phyloP scores from a whole-genome alignment of 768 basidiomycete genomes.

The Fomitopsis serialis region DNA sequence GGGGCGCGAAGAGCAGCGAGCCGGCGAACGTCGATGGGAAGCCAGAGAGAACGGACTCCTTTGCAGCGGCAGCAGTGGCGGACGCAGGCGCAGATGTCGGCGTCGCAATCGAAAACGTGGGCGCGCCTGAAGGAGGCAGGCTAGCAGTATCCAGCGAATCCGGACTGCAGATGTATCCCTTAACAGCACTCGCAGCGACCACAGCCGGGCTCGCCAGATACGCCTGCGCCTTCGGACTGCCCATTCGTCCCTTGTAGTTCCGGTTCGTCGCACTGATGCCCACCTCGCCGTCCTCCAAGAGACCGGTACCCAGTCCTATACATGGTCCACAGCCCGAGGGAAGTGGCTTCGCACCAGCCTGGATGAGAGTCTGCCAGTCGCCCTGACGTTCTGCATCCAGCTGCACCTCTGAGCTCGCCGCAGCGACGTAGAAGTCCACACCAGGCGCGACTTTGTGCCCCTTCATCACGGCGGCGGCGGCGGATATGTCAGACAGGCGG shows the following conservation, averaged over 20 bases:
- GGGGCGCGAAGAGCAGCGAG: slow-evolving; percentile 85
- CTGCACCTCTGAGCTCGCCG: slow-evolving; percentile 90
- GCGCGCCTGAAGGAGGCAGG: slow-evolving; percentile 47
- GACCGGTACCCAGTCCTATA: slow-evolving; percentile 90
- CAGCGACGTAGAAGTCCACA: slow-evolving; percentile 97
- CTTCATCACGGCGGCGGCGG: slow-evolving; percentile 85
- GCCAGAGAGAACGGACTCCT: slow-evolving; percentile 67
- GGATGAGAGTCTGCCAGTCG: slow-evolving; percentile 82
- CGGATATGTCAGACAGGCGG: slow-evolving; percentile 88
- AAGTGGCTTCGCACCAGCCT: slow-evolving; percentile 87
- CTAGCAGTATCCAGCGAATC: slow-evolving; percentile 50
- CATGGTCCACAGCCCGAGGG: slow-evolving; percentile 98
- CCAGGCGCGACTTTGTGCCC: slow-evolving; percentile 78
- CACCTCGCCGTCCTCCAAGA: slow-evolving; percentile 90
- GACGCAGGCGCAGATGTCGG: slow-evolving; percentile 24
- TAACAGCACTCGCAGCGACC: slow-evolving; percentile 92
- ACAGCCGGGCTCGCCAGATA: slow-evolving; percentile 97
- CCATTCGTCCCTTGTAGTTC: slow-evolving; percentile 99
- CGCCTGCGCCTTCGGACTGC: slow-evolving; percentile 88
- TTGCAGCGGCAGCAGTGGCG: slow-evolving; percentile 22
- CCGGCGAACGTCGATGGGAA: slow-evolving; percentile 86
- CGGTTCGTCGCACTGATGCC: slow-evolving; percentile 98
- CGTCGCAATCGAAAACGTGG: slow-evolving; percentile 49
- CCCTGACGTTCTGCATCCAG: slow-evolving; percentile 81
- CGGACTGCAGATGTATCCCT: slow-evolving; percentile 87